These are phyloP conservation scores for Irpex lacteus DNA, from an alignment of 1,284 basidiomycete genomes.

Conservation along the genomic window DNA sequence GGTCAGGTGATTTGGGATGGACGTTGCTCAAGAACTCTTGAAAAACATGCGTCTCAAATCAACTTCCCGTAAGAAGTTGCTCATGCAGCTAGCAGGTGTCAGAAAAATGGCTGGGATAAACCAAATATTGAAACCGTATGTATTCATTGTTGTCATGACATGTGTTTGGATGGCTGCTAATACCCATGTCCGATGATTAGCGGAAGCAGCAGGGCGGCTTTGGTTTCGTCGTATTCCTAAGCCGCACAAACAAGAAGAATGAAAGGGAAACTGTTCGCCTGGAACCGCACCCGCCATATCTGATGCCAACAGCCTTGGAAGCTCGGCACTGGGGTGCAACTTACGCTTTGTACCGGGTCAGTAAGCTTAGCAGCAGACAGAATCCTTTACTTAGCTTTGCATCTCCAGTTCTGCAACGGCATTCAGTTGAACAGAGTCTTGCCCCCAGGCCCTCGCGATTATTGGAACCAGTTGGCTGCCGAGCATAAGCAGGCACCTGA, in stretches of 20 bases:
- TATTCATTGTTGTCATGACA: constrained; percentile 5
- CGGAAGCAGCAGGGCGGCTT: constrained; percentile 48
- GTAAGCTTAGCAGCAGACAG: constrained; percentile 29
- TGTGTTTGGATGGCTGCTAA: not conserved
- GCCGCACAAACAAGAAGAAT: constrained; percentile 66
- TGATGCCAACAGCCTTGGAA: constrained; percentile 62
- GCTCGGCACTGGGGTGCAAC: constrained; percentile 88
- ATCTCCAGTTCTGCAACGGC: constrained; percentile 70
- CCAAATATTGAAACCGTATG: constrained; percentile 71
- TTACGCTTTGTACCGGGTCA: constrained; percentile 82
- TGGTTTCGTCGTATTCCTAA: constrained; percentile 64
- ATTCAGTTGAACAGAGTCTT: constrained; percentile 75
- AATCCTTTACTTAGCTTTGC: not conserved
- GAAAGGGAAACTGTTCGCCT: constrained; percentile 70
- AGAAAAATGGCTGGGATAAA: constrained; percentile 85
- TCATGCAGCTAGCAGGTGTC: constrained; percentile 53
- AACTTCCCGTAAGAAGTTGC: not conserved
- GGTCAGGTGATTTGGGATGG: not conserved
- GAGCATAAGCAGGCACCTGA: constrained; percentile 69
- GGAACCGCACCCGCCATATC: constrained; percentile 67
- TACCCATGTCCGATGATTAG: constrained; percentile 28
- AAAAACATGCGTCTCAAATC: not conserved
- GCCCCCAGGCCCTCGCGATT: constrained; percentile 80
- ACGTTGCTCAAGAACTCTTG: not conserved
- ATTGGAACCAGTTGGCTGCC: constrained; percentile 75